phyloP scores from a whole-genome alignment of 78 protist species.

The Cavenderia fasciculata region DNA sequence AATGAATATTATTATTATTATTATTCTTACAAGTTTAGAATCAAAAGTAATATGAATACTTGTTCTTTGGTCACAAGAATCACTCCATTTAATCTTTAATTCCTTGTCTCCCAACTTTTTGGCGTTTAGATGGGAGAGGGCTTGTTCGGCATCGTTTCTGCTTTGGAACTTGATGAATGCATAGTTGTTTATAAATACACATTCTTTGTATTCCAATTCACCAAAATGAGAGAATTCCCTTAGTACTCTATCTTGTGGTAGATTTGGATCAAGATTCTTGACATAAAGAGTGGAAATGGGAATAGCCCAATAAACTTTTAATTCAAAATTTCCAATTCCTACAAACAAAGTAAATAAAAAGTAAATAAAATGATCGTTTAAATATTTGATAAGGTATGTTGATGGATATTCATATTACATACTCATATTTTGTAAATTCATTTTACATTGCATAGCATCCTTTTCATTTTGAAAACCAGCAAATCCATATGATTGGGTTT shows the following conservation, averaged over 20 bases:
- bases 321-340: background rate
- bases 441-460: background rate
- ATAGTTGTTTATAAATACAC: constrained; percentile 17
- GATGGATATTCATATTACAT: background rate
- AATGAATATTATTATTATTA: background rate
- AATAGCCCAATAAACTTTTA: constrained; percentile 35
- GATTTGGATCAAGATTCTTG: constrained; percentile 2
- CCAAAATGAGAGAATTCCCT: background rate
- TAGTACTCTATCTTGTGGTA: background rate
- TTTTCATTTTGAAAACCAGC: constrained; percentile 10
- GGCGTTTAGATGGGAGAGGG: background rate
- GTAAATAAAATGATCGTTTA: background rate
- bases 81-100: constrained; percentile 31
- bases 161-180: background rate
- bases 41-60: constrained; percentile 37
- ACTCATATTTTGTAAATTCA: background rate
- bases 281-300: constrained; percentile 25
- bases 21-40: constrained; percentile 3
- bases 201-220: background rate
- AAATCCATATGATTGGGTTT: constrained; percentile 21
- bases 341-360: background rate
- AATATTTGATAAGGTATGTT: too few species aligned
- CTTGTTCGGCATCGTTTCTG: constrained; percentile 9
- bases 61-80: constrained; percentile 12
- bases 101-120: background rate